These are phyloP conservation scores for Pseudogymnoascus sp. DNA, from an alignment of 2,329 filamentous ascomycete genomes.

Conservation along the genomic window DNA sequence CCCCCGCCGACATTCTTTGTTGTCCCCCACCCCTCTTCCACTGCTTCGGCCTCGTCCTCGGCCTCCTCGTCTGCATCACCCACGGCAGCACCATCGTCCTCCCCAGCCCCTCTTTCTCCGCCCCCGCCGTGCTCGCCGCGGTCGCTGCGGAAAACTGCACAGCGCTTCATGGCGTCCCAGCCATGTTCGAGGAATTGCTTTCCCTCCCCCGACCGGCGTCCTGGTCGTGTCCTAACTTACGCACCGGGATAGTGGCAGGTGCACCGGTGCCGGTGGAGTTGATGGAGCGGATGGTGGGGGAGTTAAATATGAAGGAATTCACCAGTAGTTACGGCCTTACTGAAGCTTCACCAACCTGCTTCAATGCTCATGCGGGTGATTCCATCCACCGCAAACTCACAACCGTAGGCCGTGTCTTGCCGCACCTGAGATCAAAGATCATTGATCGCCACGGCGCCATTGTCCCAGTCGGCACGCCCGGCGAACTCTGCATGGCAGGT, in stretches of 20 bases:
- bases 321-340: constrained; percentile 63
- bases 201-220: constrained; percentile 19
- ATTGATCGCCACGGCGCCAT: constrained; percentile 60
- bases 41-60: constrained; percentile 76
- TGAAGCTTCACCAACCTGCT: constrained; percentile 72
- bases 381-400: constrained; percentile 58
- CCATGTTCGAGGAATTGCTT: constrained; percentile 49
- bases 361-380: constrained; percentile 72
- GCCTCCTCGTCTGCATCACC: constrained; percentile 64
- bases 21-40: constrained; percentile 82
- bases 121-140: constrained; percentile 57
- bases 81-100: constrained; percentile 73
- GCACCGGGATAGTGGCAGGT: constrained; percentile 74
- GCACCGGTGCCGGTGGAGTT: constrained; percentile 69
- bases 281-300: constrained; percentile 65
- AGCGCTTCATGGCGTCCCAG: constrained; percentile 72
- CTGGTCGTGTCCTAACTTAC: constrained; percentile 43
- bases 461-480: constrained; percentile 60
- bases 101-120: constrained; percentile 68
- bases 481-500: constrained; percentile 72
- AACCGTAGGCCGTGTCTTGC: constrained; percentile 70
- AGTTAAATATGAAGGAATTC: constrained; percentile 71
- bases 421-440: constrained; percentile 71
- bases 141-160: constrained; percentile 64
- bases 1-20: constrained; percentile 62